Conservation (phyloP, 2,329 filamentous ascomycete genomes). For the Botrytis fabae region DNA sequence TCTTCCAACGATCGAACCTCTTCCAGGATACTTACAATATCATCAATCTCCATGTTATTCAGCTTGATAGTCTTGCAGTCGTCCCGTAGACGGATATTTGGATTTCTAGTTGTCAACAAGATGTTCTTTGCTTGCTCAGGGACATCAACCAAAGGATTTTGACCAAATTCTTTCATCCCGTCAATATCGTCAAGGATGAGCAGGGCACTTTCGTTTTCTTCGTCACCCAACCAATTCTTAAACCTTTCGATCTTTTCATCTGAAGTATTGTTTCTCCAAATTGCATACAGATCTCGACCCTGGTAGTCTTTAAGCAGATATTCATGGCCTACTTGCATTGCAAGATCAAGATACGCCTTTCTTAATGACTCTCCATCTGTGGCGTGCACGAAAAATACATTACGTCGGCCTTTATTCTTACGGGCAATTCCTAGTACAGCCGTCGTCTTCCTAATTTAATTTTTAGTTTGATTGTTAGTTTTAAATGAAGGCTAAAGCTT, state of each 20-base stretch:
- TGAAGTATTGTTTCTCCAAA: background rate
- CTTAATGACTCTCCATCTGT: background rate
- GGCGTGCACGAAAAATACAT: background rate
- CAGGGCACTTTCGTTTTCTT: background rate
- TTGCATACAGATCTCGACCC: background rate
- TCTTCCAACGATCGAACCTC: background rate
- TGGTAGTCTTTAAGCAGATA: background rate
- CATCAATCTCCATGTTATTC: background rate
- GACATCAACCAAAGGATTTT: too few species aligned
- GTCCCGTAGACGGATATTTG: background rate
- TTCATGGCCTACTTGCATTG: background rate
- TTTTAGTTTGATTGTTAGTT: background rate
- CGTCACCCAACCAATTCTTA: background rate
- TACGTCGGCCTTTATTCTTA: background rate
- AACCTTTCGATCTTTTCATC: background rate
- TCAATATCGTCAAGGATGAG: conserved; percentile 13
- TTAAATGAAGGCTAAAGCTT: background rate
- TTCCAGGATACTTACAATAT: background rate
- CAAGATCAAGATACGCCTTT: background rate
- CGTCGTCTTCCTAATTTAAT: background rate
- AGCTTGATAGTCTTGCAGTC: background rate
- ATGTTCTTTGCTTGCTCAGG: background rate
- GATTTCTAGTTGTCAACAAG: background rate
- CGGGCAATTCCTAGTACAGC: background rate
- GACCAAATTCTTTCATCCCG: background rate